Evolutionary conservation across 2,329 filamentous ascomycete genomes (phyloP), one percentile per base, ranked within the genome.

Genomic region (Aureobasidium pullulans): DNA sequence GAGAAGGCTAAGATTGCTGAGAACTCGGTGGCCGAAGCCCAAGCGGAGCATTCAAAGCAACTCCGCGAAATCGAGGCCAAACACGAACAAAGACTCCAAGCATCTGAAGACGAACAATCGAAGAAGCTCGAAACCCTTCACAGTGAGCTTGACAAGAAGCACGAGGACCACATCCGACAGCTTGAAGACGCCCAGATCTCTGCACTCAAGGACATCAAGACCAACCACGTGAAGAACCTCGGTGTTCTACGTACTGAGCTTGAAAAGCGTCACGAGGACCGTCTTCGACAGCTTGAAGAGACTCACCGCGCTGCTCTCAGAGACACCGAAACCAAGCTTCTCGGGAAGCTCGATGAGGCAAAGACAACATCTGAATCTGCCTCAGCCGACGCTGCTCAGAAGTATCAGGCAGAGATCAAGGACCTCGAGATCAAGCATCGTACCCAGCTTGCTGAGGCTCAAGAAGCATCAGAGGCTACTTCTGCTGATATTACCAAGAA

Each of bases 1-100:
- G 48, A 60, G 11, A 60, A 58, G n/a, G 44, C 54, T 11, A 42
- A 37, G 23, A 31, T 31, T 15, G 57, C 58, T 36, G 40, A 60
- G 15, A 40, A 42, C 10, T 52, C 36, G 4, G 8, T 60, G 10
- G 19, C 39, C 9, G 31, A 58, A 9, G 52, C 47, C 36, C 31
- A 46, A 3, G 47, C 43, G 4, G 19, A 32, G n/a, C 52, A 59
- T 42, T 31, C 43, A 39, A 47, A 54, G 9, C 46, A 59, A 19
- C 7, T 59, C 9, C 34, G 37, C 13, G 28, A 59, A 37, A 6
- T 52, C 28, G 36, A 59, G 16, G 46, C 19, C 2, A 28, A 46
- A 13, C 31, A 43, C 23, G 42, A 49, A 28, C 23, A 50, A 19
- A 23, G 13, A 9, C 9, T 16, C 15, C 28, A 50, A 31, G 31